phyloP scores from a whole-genome alignment of 371 early-diverging fungal species.

The Coemansia sp. region DNA sequence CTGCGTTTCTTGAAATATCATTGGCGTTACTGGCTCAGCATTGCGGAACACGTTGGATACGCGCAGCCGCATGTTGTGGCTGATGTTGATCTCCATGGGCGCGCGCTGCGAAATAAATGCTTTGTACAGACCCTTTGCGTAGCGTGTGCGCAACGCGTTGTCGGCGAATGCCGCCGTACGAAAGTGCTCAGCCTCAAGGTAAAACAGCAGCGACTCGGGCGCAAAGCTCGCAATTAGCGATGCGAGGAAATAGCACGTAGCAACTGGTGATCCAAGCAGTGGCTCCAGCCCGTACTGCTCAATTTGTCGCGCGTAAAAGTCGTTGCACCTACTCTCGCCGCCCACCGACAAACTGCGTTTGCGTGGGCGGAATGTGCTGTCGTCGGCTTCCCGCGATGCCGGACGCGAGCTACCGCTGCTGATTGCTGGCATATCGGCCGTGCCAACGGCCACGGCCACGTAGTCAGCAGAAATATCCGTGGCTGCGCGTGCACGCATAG shows the following conservation, averaged over 20 bases:
- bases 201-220: slow-evolving; percentile 42
- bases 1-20: slow-evolving; percentile 40
- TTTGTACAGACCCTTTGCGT: slow-evolving; percentile 47
- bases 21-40: slow-evolving; percentile 9
- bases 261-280: slow-evolving; percentile 42
- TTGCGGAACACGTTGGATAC: slow-evolving; percentile 20
- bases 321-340: slow-evolving; percentile 37
- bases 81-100: slow-evolving; percentile 46
- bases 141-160: slow-evolving; percentile 34
- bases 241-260: slow-evolving; percentile 42
- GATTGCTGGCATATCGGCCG: not conserved
- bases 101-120: slow-evolving; percentile 42
- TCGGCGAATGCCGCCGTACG: slow-evolving; percentile 25
- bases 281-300: slow-evolving; percentile 47
- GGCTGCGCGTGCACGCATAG: slow-evolving; percentile 22
- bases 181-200: slow-evolving; percentile 43
- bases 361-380: slow-evolving; percentile 55
- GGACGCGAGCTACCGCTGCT: slow-evolving; percentile 42
- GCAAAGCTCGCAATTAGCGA: slow-evolving; percentile 27
- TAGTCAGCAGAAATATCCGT: slow-evolving; percentile 20
- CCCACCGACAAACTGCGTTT: slow-evolving; percentile 49
- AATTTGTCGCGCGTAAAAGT: slow-evolving; percentile 43
- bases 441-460: slow-evolving; percentile 5
- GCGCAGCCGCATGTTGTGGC: slow-evolving; percentile 33
- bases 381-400: not conserved